Percentiles rank a stretch among this genome's conserved stretches.
These are phyloP conservation scores for Eucalyptus pumila DNA, from an alignment of 345 rosid species.

Conservation along the genomic window DNA sequence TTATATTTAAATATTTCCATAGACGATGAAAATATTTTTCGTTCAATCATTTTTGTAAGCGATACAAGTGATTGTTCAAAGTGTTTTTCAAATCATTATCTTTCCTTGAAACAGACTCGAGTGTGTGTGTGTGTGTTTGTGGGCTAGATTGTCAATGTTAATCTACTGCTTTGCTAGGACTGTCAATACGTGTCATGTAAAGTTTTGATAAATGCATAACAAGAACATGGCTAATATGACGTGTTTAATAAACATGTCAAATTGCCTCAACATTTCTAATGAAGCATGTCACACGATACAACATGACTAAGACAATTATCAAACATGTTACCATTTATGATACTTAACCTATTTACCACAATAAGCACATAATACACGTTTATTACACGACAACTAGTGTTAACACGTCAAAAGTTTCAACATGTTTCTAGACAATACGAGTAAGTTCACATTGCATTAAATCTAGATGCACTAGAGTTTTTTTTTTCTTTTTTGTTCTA, in stretches of 20 bases:
- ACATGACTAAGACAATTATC: not conserved
- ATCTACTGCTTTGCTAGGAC: not conserved
- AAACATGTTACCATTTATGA: not conserved
- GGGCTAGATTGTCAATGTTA: not conserved
- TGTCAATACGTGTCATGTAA: not conserved
- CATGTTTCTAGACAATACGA: too few species aligned
- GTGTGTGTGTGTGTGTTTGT: not conserved
- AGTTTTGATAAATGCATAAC: not conserved
- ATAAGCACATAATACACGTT: not conserved
- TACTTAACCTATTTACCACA: not conserved
- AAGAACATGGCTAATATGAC: not conserved
- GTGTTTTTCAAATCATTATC: not conserved
- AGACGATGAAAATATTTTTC: too few species aligned
- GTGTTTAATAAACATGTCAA: not conserved
- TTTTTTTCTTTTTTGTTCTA: not conserved
- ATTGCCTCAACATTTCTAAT: not conserved
- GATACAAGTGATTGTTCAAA: not conserved
- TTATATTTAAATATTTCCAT: too few species aligned
- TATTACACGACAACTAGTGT: not conserved
- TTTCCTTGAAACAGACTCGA: not conserved
- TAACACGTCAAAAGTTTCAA: not conserved
- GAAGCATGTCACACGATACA: not conserved
- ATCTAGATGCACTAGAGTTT: not conserved
- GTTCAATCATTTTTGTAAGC: too few species aligned
- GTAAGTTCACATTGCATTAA: not conserved